These are phyloP conservation scores for Coleophoma eucalyptorum DNA, from an alignment of 2,329 filamentous ascomycete species.

Conservation along the genomic window DNA sequence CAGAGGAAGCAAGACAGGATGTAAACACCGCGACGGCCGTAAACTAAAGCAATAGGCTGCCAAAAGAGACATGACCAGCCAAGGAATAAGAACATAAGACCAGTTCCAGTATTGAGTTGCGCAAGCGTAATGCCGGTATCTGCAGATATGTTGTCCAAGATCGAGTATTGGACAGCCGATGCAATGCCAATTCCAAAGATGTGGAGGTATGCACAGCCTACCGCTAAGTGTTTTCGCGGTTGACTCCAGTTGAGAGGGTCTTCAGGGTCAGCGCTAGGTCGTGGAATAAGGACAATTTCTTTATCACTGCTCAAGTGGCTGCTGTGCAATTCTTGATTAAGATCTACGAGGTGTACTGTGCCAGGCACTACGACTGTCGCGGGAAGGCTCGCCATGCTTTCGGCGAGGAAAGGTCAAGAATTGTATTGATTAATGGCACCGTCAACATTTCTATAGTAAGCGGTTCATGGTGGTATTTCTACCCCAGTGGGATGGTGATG, in stretches of 20 bases:
- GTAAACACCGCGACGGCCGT: slow-evolving; percentile 35
- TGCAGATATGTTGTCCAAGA: slow-evolving; percentile 41
- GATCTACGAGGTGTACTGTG: slow-evolving; percentile 27
- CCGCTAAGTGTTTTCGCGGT: slow-evolving; percentile 27
- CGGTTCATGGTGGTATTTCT: too few species aligned
- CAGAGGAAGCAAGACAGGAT: too few species aligned
- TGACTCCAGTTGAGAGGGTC: slow-evolving; percentile 35
- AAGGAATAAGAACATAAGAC: slow-evolving; percentile 46
- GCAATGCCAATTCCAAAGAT: slow-evolving; percentile 44
- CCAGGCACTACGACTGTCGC: slow-evolving; percentile 25
- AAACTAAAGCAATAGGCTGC: slow-evolving; percentile 48
- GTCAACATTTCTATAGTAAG: too few species aligned
- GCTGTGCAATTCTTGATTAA: slow-evolving; percentile 20
- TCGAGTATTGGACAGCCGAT: slow-evolving; percentile 42
- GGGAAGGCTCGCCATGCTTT: too few species aligned
- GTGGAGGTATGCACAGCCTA: slow-evolving; percentile 32
- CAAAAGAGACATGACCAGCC: slow-evolving; percentile 48
- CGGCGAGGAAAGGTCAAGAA: too few species aligned
- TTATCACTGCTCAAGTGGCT: slow-evolving; percentile 10
- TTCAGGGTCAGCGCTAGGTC: slow-evolving; percentile 30
- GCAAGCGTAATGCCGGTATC: slow-evolving; percentile 41
- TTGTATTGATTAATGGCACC: too few species aligned
- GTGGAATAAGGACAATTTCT: slow-evolving; percentile 27
- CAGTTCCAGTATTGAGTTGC: slow-evolving; percentile 43
- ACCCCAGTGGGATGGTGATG: too few species aligned